Percentiles rank a stretch among this genome's conserved stretches.
phyloP scores from a whole-genome alignment of 2,329 filamentous ascomycete genomes.

The Trichoderma lentiforme region DNA sequence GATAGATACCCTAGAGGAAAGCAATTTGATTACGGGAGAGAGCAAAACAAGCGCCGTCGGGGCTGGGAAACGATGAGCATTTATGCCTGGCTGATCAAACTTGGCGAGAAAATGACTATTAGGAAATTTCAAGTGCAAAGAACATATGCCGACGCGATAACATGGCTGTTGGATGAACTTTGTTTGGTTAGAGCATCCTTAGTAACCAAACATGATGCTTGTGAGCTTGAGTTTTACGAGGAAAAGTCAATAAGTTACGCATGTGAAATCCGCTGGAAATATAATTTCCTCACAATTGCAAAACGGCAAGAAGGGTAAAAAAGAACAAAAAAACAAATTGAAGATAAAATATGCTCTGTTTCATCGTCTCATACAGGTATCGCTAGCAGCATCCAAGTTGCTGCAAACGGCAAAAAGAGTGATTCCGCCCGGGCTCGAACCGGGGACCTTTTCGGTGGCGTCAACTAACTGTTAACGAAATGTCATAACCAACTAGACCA shows the following conservation, averaged over 20 bases:
- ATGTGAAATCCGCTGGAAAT: background rate
- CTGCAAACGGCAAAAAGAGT: conserved; percentile 10
- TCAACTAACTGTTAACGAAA: conserved; percentile 21
- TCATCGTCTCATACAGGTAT: background rate
- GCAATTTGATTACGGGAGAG: background rate
- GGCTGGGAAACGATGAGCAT: background rate
- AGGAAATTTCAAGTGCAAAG: background rate
- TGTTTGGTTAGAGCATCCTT: background rate
- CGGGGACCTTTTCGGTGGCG: conserved; percentile 22
- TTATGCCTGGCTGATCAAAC: background rate
- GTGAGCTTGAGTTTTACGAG: background rate
- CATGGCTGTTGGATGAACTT: background rate
- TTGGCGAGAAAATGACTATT: background rate
- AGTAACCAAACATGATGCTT: background rate
- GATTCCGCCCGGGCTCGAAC: conserved; percentile 22
- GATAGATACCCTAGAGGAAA: background rate
- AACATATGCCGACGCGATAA: background rate
- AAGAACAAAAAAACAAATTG: too few relatives aligned
- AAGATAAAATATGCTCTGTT: background rate
- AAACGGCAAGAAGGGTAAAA: too few relatives aligned
- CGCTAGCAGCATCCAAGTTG: background rate
- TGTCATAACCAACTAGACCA: conserved; percentile 23
- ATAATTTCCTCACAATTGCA: too few relatives aligned
- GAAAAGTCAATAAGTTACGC: background rate
- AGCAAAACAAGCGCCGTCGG: background rate